phyloP scores from a whole-genome alignment of 768 basidiomycete species.

The Naematelia aurantialba region DNA sequence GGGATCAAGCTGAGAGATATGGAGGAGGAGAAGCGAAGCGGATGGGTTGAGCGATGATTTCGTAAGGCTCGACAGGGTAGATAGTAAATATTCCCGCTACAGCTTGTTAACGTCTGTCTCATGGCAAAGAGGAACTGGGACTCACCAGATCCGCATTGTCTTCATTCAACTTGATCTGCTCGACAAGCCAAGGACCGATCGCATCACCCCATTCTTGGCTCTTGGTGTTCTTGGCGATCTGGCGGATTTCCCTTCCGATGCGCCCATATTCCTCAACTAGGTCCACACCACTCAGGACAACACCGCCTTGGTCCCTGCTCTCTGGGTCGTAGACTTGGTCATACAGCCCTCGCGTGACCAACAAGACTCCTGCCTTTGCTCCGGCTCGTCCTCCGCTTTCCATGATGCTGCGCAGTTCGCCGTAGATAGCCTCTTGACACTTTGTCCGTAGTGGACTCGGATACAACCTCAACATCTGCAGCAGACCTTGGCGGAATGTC shows the following conservation, averaged over 20 bases:
- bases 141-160: conserved; percentile 47
- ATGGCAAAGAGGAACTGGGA: conserved; percentile 1
- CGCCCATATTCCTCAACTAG: conserved; percentile 60
- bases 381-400: conserved; percentile 1
- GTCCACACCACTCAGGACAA: conserved; percentile 54
- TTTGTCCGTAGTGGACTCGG: conserved; percentile 44
- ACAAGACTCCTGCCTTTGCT: conserved; percentile 30
- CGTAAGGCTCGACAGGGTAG: conserved; percentile 35
- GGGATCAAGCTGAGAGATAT: conserved; percentile 20
- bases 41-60: conserved; percentile 35
- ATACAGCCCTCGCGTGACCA: conserved; percentile 38
- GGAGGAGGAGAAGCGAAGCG: conserved; percentile 28
- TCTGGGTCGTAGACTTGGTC: conserved; percentile 45
- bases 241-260: conserved; percentile 57
- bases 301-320: conserved; percentile 29
- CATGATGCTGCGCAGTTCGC: conserved; percentile 18
- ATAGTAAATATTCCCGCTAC: conserved; percentile 56
- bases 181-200: conserved; percentile 54
- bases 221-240: conserved; percentile 26
- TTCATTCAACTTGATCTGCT: conserved; percentile 54
- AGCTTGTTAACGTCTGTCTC: neutral
- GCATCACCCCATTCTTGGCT: conserved; percentile 41
- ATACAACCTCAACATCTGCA: conserved; percentile 42
- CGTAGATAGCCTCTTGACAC: conserved; percentile 39
- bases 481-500: conserved; percentile 30